Evolutionary conservation across 768 basidiomycete genomes (phyloP).

Genomic region (Heimioporus sp.): DNA sequence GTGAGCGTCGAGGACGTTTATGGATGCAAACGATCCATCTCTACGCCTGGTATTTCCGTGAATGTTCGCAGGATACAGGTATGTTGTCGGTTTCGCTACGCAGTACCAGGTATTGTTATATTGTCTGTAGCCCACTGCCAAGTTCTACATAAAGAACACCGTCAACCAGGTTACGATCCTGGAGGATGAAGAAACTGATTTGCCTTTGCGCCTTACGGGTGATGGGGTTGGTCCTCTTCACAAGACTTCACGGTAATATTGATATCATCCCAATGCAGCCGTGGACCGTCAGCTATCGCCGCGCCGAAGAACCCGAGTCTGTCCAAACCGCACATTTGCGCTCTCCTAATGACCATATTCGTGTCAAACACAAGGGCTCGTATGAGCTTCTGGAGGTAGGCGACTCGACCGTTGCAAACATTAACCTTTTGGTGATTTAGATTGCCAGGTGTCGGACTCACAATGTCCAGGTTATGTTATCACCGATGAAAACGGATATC

Average conservation of each 20-base stretch:
- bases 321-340: slow-evolving; percentile 42
- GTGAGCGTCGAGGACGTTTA: slow-evolving; percentile 87
- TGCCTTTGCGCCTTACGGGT: slow-evolving; percentile 87
- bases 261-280: slow-evolving; percentile 50
- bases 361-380: slow-evolving; percentile 68
- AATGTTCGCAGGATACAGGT: slow-evolving; percentile 84
- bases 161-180: slow-evolving; percentile 62
- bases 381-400: slow-evolving; percentile 73
- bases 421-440: background rate
- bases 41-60: slow-evolving; percentile 75
- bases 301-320: slow-evolving; percentile 41
- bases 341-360: slow-evolving; percentile 69
- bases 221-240: slow-evolving; percentile 64
- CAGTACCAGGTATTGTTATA: background rate
- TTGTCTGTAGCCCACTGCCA: slow-evolving; percentile 68
- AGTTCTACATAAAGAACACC: slow-evolving; percentile 72
- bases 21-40: slow-evolving; percentile 76
- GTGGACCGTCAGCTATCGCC: slow-evolving; percentile 80
- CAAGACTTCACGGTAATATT: background rate
- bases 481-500: slow-evolving; percentile 57
- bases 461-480: slow-evolving; percentile 80
- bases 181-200: slow-evolving; percentile 65
- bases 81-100: slow-evolving; percentile 15
- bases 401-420: background rate
- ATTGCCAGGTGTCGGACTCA: slow-evolving; percentile 66